Conservation (phyloP, 441 rosid genomes). For the Erodium texanum region DNA sequence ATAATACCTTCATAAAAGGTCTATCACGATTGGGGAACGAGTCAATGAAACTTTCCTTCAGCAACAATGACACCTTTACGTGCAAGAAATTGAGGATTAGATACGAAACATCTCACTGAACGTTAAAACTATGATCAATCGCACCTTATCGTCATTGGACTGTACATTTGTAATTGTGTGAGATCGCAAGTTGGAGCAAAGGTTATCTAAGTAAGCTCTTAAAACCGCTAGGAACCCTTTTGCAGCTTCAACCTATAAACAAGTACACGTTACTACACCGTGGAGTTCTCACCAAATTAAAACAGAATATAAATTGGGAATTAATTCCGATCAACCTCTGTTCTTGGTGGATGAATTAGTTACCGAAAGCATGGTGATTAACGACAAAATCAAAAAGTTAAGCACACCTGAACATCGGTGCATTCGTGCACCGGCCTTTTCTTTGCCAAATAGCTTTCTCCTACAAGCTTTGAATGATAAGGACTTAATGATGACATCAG, state of each 20-base stretch:
- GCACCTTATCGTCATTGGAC: constrained; percentile 83
- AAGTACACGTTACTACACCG: too few relatives aligned
- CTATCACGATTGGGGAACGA: constrained; percentile 60
- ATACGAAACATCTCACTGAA: too few relatives aligned
- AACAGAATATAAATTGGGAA: not conserved
- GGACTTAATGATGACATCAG: constrained; percentile 60
- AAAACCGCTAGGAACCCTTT: constrained; percentile 51
- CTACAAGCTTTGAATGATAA: constrained; percentile 79
- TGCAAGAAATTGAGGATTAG: constrained; percentile 1
- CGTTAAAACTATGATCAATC: too few relatives aligned
- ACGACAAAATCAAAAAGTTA: constrained; percentile 4
- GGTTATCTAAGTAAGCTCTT: constrained; percentile 53
- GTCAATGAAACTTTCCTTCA: constrained; percentile 65
- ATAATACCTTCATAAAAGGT: constrained; percentile 55
- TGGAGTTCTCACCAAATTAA: too few relatives aligned
- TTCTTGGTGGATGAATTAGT: too few relatives aligned
- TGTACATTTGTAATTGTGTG: constrained; percentile 79
- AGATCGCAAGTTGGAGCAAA: constrained; percentile 64
- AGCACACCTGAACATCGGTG: constrained; percentile 74
- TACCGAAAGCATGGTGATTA: too few relatives aligned
- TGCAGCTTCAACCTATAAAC: constrained; percentile 55
- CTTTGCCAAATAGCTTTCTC: constrained; percentile 86
- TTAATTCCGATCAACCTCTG: too few relatives aligned
- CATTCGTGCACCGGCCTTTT: constrained; percentile 84
- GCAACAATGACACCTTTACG: constrained; percentile 55